These are phyloP conservation scores for Coelastrella sp. DNA, from an alignment of 139 green algal species.

Conservation along the genomic window DNA sequence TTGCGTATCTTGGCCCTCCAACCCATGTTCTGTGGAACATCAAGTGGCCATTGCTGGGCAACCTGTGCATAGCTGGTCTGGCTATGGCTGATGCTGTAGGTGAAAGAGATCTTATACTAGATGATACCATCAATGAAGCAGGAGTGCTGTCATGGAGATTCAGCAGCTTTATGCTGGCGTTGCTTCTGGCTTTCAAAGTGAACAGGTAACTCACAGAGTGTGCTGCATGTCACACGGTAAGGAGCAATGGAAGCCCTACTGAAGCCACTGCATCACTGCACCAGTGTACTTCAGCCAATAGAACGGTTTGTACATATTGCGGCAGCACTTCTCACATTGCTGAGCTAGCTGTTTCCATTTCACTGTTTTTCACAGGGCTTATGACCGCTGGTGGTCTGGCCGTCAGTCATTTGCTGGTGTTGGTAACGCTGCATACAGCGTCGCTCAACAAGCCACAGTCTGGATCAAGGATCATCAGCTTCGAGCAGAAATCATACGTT, in stretches of 20 bases:
- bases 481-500: background rate
- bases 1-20: background rate
- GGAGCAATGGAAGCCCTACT: background rate
- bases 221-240: background rate
- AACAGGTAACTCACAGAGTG: background rate
- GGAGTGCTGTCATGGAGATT: background rate
- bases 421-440: background rate
- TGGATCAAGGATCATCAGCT: background rate
- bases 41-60: background rate
- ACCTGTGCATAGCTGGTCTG: background rate
- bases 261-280: no score
- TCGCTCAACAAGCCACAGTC: background rate
- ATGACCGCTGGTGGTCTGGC: conserved; percentile 4
- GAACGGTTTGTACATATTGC: no score
- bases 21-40: background rate
- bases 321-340: no score
- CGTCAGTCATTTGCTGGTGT: conserved; percentile 13
- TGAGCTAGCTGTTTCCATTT: background rate
- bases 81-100: background rate
- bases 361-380: background rate
- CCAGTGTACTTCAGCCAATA: no score
- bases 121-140: background rate
- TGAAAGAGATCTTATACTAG: background rate
- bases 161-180: background rate
- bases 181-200: background rate